A percentile compares a stretch with the other conserved stretches of the same genome.
Conservation (phyloP, 2,329 filamentous ascomycete species). For the Chaetomium strumarium region DNA sequence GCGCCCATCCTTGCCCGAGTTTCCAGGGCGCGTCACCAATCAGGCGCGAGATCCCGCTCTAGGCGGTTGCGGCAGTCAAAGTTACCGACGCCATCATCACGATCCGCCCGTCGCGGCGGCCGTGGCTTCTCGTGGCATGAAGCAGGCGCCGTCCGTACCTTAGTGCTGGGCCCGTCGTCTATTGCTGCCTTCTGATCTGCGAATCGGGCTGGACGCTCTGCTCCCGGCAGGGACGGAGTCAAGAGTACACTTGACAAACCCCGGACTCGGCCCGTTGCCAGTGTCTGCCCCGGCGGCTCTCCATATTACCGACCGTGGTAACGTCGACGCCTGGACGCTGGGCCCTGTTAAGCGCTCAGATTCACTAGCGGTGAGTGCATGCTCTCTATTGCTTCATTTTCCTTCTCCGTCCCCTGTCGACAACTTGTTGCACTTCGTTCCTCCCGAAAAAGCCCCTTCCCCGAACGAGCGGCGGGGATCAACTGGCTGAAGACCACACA, state of each 20-base stretch:
- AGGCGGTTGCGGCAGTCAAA: constrained; percentile 18
- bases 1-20: constrained; percentile 24
- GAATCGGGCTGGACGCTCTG: constrained; percentile 9
- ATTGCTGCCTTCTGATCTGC: constrained; percentile 3
- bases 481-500: constrained; percentile 8
- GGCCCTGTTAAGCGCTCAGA: constrained; percentile 16
- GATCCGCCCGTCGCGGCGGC: constrained; percentile 4
- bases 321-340: background rate
- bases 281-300: constrained; percentile 11
- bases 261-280: background rate
- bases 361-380: constrained; percentile 17
- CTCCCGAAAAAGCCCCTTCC: background rate
- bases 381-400: constrained; percentile 9
- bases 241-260: background rate
- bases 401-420: constrained; percentile 6
- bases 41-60: constrained; percentile 9
- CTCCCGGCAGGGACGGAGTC: background rate
- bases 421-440: background rate
- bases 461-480: constrained; percentile 6
- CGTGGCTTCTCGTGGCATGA: constrained; percentile 12
- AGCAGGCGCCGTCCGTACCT: constrained; percentile 7
- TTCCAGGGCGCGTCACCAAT: constrained; percentile 21
- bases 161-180: constrained; percentile 9
- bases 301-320: background rate
- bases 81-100: constrained; percentile 22